A percentile compares a stretch with the other conserved stretches of the same genome.
Conservation (phyloP, 768 basidiomycete genomes). For the Pulveroboletus frians region DNA sequence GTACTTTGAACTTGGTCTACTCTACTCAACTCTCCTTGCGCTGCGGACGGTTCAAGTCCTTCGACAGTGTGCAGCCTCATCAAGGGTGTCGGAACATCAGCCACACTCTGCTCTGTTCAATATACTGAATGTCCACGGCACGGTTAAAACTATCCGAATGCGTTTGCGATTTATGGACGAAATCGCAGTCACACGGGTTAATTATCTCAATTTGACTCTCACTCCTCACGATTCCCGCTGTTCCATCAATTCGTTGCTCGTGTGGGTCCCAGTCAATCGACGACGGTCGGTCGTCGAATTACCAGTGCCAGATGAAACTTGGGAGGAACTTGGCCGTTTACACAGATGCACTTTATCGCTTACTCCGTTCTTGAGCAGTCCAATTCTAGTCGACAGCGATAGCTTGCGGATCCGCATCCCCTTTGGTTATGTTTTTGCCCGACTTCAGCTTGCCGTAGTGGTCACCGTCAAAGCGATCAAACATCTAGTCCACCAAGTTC, state of each 20-base stretch:
- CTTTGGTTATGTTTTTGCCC: slow-evolving; percentile 66
- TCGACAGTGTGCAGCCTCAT: slow-evolving; percentile 14
- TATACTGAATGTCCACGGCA: slow-evolving; percentile 27
- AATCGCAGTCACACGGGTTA: slow-evolving; percentile 37
- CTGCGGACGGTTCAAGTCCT: slow-evolving; percentile 46
- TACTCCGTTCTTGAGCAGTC: slow-evolving; percentile 27
- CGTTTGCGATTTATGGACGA: slow-evolving; percentile 45
- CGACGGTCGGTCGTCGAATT: slow-evolving; percentile 31
- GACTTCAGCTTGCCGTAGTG: slow-evolving; percentile 66
- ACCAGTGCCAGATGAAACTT: slow-evolving; percentile 37
- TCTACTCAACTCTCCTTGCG: slow-evolving; percentile 68
- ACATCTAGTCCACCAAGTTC: slow-evolving; percentile 58
- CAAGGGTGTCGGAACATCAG: slow-evolving; percentile 15
- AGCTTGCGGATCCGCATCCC: slow-evolving; percentile 76
- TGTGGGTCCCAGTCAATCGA: slow-evolving; percentile 52
- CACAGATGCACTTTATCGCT: slow-evolving; percentile 45
- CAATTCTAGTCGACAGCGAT: slow-evolving; percentile 53
- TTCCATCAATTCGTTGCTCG: slow-evolving; percentile 39
- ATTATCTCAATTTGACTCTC: slow-evolving; percentile 19
- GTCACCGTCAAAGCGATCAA: slow-evolving; percentile 68
- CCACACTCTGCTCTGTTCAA: slow-evolving; percentile 14
- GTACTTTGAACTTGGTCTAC: slow-evolving; percentile 56
- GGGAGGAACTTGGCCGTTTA: slow-evolving; percentile 72
- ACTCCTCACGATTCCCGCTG: slow-evolving; percentile 24
- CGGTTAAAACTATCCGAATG: slow-evolving; percentile 45